Conservation (phyloP, 352 stramenopile species). For the Elongisporangium undulatum region DNA sequence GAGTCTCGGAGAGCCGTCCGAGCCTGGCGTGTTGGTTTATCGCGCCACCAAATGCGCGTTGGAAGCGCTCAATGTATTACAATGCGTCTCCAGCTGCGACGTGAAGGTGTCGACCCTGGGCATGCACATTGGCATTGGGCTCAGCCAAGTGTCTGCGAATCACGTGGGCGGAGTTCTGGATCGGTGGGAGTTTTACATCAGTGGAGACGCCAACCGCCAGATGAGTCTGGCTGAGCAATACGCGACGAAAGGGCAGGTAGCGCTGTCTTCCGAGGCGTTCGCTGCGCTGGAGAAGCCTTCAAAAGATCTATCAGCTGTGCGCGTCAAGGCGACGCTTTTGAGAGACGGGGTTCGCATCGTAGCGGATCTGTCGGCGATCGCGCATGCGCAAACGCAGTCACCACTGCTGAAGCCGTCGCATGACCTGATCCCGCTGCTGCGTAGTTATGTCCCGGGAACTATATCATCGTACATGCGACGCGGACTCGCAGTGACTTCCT, state of each 20-base stretch:
- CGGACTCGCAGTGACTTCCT: constrained; percentile 54
- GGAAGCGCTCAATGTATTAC: constrained; percentile 22
- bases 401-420: constrained; percentile 14
- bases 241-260: constrained; percentile 65
- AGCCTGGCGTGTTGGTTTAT: constrained; percentile 45
- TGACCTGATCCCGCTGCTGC: constrained; percentile 54
- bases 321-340: background rate
- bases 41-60: constrained; percentile 53
- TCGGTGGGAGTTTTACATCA: constrained; percentile 86
- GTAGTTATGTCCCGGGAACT: constrained; percentile 59
- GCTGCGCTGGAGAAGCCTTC: constrained; percentile 19
- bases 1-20: constrained; percentile 23
- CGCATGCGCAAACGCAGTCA: background rate
- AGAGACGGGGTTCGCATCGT: background rate
- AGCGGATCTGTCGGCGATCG: background rate
- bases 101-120: constrained; percentile 36
- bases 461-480: constrained; percentile 70
- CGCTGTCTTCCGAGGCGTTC: constrained; percentile 57
- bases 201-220: constrained; percentile 75
- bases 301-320: constrained; percentile 16
- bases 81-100: constrained; percentile 11
- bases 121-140: constrained; percentile 83
- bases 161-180: constrained; percentile 80
- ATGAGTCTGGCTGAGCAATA: constrained; percentile 73
- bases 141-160: constrained; percentile 68